Conservation (phyloP, 2,329 filamentous ascomycete genomes). For the Lecanosticta acicola region DNA sequence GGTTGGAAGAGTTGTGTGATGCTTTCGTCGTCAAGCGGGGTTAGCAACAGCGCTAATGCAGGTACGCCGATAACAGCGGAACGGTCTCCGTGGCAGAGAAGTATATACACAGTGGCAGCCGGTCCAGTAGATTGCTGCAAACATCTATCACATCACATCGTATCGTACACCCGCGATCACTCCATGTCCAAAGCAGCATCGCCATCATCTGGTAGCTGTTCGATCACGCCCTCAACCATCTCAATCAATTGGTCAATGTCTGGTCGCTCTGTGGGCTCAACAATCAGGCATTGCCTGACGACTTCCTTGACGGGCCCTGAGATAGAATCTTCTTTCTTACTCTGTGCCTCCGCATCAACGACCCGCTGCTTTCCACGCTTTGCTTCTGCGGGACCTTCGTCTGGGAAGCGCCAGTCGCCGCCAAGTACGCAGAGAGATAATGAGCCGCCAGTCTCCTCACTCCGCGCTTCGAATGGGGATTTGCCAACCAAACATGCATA, state of each 20-base stretch:
- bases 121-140: no score
- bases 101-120: no score
- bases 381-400: constrained; percentile 63
- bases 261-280: constrained; percentile 82
- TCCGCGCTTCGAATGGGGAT: constrained; percentile 91
- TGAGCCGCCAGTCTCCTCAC: constrained; percentile 91
- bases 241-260: constrained; percentile 78
- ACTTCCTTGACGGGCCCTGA: constrained; percentile 81
- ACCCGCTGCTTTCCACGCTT: constrained; percentile 51
- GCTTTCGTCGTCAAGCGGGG: neutral
- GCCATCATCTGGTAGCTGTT: constrained; percentile 55
- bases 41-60: neutral
- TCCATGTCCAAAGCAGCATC: constrained; percentile 28
- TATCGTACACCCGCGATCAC: constrained; percentile 13
- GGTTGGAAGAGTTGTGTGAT: neutral
- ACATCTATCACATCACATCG: neutral
- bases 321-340: constrained; percentile 52
- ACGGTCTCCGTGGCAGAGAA: no score
- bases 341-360: constrained; percentile 22
- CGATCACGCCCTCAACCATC: constrained; percentile 69
- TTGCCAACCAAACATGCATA: constrained; percentile 96
- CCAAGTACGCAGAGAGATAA: constrained; percentile 87
- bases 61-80: no score
- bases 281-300: constrained; percentile 75
- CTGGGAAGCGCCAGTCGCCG: constrained; percentile 94